Percentiles rank a stretch among this genome's conserved stretches.
phyloP scores from a whole-genome alignment of 2,329 filamentous ascomycete genomes.

The Knufia petricola region DNA sequence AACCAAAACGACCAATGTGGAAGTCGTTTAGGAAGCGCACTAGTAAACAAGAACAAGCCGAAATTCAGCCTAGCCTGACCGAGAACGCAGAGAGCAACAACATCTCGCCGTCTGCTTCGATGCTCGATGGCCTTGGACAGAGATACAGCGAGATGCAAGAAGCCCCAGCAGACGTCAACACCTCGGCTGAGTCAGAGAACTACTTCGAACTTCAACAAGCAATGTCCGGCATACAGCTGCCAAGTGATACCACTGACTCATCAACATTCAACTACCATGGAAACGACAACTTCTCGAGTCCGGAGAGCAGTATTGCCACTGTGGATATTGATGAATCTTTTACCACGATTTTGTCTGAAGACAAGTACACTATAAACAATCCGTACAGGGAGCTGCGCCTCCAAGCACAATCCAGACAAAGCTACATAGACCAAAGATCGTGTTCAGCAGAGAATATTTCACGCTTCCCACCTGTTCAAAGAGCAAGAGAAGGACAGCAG shows the following conservation, averaged over 20 bases:
- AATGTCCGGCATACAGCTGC: not conserved
- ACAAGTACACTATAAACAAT: not conserved
- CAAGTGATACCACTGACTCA: not conserved
- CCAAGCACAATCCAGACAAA: not conserved
- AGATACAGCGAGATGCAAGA: not conserved
- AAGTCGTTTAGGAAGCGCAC: conserved; percentile 2
- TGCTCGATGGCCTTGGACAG: not conserved
- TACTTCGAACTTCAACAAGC: not conserved
- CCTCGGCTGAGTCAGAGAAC: not conserved
- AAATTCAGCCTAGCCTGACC: not conserved
- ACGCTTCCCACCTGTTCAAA: not conserved
- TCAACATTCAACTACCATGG: not conserved
- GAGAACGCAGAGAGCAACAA: not conserved
- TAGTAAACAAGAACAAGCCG: not conserved
- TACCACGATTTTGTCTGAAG: not conserved
- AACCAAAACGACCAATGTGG: not conserved
- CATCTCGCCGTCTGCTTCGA: not conserved
- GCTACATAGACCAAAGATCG: not conserved
- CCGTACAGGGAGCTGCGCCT: conserved; percentile 2
- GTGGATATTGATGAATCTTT: not conserved
- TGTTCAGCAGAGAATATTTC: not conserved
- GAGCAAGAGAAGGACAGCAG: not conserved
- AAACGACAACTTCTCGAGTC: not conserved
- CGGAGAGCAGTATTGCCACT: not conserved
- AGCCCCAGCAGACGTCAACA: not conserved